Percentiles rank a stretch among this genome's conserved stretches.
These are phyloP conservation scores for Adansonia rubrostipa DNA, from an alignment of 441 rosid genomes.

Conservation along the genomic window DNA sequence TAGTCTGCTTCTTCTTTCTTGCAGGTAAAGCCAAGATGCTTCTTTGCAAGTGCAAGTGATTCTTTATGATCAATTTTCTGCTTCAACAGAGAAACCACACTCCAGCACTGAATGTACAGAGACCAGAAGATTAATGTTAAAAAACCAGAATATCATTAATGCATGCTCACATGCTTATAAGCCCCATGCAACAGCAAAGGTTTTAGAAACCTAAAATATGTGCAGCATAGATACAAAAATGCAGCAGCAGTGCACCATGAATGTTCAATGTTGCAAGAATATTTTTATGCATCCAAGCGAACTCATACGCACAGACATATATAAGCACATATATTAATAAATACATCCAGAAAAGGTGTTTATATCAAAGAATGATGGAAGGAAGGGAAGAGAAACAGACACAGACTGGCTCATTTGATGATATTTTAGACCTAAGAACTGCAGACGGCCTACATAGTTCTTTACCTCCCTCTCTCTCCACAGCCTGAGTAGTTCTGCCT, in stretches of 20 bases:
- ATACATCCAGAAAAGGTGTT: conserved; percentile 16
- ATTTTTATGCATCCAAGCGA: background rate
- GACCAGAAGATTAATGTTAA: background rate
- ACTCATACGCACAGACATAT: background rate
- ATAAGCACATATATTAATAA: conserved; percentile 7
- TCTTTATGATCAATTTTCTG: conserved; percentile 62
- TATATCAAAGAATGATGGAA: conserved; percentile 1
- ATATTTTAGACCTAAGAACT: background rate
- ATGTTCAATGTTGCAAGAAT: background rate
- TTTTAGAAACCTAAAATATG: background rate
- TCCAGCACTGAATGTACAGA: conserved; percentile 68
- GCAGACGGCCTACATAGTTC: background rate
- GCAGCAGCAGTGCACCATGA: background rate
- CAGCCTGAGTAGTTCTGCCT: background rate
- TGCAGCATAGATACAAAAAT: background rate
- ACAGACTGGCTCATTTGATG: background rate
- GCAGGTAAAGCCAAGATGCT: conserved; percentile 68
- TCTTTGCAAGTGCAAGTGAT: conserved; percentile 70
- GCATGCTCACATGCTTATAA: conserved; percentile 1
- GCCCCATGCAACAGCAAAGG: conserved; percentile 4
- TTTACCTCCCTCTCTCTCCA: background rate
- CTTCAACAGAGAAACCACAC: conserved; percentile 72
- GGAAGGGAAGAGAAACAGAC: background rate
- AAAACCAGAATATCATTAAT: background rate
- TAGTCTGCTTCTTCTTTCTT: conserved; percentile 63